Evolutionary conservation across 768 basidiomycete species (phyloP), one percentile per base, ranked within the genome.

Genomic region (Termitomyces eurrhizus): DNA sequence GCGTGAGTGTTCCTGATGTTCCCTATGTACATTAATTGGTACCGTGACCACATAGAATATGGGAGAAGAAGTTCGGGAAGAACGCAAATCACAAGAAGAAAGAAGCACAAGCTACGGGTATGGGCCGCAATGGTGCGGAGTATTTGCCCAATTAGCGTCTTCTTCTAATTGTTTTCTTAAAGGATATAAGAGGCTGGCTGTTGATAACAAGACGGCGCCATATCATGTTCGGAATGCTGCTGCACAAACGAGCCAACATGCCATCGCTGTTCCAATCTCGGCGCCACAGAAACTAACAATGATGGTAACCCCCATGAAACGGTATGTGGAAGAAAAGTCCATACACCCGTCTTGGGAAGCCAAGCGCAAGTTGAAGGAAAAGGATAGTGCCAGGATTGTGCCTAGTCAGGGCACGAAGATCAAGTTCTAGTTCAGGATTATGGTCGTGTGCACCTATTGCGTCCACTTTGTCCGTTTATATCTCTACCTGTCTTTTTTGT

Each of bases 281-380:
- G 46, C 45, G 59, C 46, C 57, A n/a, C 37, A 36, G 16, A 57
- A 58, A 33, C 59, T 42, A 36, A 49, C n/a, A 55, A 21, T 24
- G 35, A 7, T 61, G 29, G 51, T 62, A 57, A 55, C 36, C 33
- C 33, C 45, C 21, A 52, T 53, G 29, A 50, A 63, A 56, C 48
- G 48, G 26, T 59, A 62, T 57, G 56, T 42, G 6, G 70, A 79
- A 69, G 70, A 73, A 24, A 68, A 71, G 62, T 78, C 83, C 35
- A 64, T 97, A 58, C 97, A 99, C 74, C 96, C 97, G 2, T 96
- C 93, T 14, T 99, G 97, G 96, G 92, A 92, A 72, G 97, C 97
- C 7, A 98, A 95, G 76, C 82, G 81, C 73, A 87, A 85, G 71
- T 72, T 88, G 61, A 93, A 90, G 74, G 85, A 89, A 75, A 86